Evolutionary conservation across 352 stramenopile genomes (phyloP).

Genomic region (Peronospora tabacina): DNA sequence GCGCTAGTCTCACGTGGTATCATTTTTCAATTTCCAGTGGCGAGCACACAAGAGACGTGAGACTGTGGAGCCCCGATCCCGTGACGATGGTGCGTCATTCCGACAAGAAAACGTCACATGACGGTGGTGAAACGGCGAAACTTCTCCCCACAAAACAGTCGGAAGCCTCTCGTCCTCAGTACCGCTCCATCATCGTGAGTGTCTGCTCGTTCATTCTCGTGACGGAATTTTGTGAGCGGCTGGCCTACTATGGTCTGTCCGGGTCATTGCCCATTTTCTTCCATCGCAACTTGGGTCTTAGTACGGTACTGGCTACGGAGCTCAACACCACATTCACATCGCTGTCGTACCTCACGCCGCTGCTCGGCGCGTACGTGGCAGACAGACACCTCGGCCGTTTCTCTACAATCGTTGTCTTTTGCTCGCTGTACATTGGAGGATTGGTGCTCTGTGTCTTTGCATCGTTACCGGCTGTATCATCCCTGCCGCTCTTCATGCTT

Average conservation of each 20-base stretch:
- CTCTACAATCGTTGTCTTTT: constrained; percentile 72
- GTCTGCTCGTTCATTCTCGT: constrained; percentile 86
- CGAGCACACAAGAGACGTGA: no score
- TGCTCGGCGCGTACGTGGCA: constrained; percentile 75
- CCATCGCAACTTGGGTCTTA: constrained; percentile 73
- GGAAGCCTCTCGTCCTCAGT: constrained; percentile 6
- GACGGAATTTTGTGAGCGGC: constrained; percentile 79
- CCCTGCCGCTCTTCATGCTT: constrained; percentile 64
- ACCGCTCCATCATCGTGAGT: constrained; percentile 75
- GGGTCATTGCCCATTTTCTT: constrained; percentile 85
- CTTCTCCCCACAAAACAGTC: constrained; percentile 22
- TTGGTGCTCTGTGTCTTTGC: constrained; percentile 66
- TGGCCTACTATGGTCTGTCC: constrained; percentile 78
- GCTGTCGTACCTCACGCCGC: constrained; percentile 76
- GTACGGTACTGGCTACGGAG: constrained; percentile 75
- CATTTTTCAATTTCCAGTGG: no score
- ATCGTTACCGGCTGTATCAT: constrained; percentile 46
- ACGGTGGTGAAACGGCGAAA: constrained; percentile 13
- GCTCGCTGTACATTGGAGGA: constrained; percentile 55
- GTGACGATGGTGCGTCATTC: constrained; percentile 22
- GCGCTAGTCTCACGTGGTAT: no score
- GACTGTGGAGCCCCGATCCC: no score
- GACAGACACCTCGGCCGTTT: constrained; percentile 76
- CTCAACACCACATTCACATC: constrained; percentile 83
- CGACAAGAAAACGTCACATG: constrained; percentile 3